These are phyloP conservation scores for Syncephalis plumigaleata DNA, from an alignment of 371 early-diverging fungal species.

Conservation along the genomic window DNA sequence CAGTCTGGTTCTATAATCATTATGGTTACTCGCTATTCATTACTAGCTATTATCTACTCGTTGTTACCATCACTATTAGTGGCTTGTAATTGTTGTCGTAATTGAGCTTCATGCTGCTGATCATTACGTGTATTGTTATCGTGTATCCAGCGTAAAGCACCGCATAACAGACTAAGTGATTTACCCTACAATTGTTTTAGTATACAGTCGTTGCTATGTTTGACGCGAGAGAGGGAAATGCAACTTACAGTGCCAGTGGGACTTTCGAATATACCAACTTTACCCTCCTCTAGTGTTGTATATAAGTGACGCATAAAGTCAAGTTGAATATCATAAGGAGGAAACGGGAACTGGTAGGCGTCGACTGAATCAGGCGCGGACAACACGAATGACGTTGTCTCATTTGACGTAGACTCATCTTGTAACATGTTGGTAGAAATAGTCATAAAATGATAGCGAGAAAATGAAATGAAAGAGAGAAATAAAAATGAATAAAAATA, in stretches of 20 bases:
- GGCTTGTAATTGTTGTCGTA: neutral
- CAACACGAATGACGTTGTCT: too few relatives aligned
- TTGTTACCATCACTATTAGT: neutral
- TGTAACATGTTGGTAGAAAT: too few relatives aligned
- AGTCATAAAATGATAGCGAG: too few relatives aligned
- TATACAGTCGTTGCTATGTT: neutral
- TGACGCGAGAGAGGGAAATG: neutral
- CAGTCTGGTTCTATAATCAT: neutral
- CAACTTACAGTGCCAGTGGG: constrained; percentile 73
- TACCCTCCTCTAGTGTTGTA: constrained; percentile 34
- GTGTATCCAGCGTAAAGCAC: constrained; percentile 63
- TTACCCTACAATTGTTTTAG: neutral
- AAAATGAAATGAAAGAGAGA: too few relatives aligned
- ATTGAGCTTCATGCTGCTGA: neutral
- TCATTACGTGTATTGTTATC: constrained; percentile 13
- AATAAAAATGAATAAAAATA: too few relatives aligned
- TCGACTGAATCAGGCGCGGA: constrained; percentile 2
- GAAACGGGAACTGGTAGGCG: constrained; percentile 42
- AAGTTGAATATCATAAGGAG: constrained; percentile 59
- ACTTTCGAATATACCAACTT: constrained; percentile 73
- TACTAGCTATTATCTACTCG: neutral
- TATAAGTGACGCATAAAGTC: constrained; percentile 66
- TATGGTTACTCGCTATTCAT: neutral
- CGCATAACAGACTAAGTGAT: constrained; percentile 61
- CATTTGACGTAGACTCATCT: too few relatives aligned